These are phyloP conservation scores for Alternaria postmessia DNA, from an alignment of 2,329 filamentous ascomycete species.

Conservation along the genomic window DNA sequence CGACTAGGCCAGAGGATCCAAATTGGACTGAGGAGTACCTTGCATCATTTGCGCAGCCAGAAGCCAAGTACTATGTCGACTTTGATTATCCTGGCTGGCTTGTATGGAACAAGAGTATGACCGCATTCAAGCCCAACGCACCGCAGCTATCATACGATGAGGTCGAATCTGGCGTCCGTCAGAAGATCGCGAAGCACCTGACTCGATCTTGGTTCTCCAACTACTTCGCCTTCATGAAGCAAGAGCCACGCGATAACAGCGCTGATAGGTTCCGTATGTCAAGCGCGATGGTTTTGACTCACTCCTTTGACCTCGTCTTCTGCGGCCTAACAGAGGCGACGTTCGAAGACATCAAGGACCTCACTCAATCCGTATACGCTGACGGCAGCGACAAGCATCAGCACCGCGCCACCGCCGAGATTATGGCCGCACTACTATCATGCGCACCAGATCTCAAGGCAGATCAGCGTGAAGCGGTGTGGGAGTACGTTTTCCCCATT, in stretches of 20 bases:
- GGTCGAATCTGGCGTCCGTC: slow-evolving; percentile 75
- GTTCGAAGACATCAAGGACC: slow-evolving; percentile 86
- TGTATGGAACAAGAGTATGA: slow-evolving; percentile 90
- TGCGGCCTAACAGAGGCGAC: slow-evolving; percentile 78
- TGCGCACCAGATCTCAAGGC: slow-evolving; percentile 80
- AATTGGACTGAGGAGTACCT: slow-evolving; percentile 83
- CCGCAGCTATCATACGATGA: slow-evolving; percentile 80
- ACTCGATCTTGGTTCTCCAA: slow-evolving; percentile 85
- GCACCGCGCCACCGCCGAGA: slow-evolving; percentile 93
- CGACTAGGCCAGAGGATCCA: slow-evolving; percentile 73
- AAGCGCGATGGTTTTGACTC: slow-evolving; percentile 84
- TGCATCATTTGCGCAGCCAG: slow-evolving; percentile 76
- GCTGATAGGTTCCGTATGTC: slow-evolving; percentile 90
- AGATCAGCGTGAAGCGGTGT: slow-evolving; percentile 77
- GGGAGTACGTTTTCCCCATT: slow-evolving; percentile 90
- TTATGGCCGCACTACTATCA: slow-evolving; percentile 83
- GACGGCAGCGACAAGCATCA: slow-evolving; percentile 98
- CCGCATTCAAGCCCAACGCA: slow-evolving; percentile 77
- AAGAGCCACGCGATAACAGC: slow-evolving; percentile 84
- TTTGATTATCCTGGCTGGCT: slow-evolving; percentile 94
- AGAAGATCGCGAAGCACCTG: slow-evolving; percentile 80
- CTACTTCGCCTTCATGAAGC: slow-evolving; percentile 93
- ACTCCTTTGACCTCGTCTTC: slow-evolving; percentile 89
- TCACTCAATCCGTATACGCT: slow-evolving; percentile 79
- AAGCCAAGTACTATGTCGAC: slow-evolving; percentile 88